These are phyloP conservation scores for Pseudonectria buxi DNA, from an alignment of 2,329 filamentous ascomycete species.

Conservation along the genomic window DNA sequence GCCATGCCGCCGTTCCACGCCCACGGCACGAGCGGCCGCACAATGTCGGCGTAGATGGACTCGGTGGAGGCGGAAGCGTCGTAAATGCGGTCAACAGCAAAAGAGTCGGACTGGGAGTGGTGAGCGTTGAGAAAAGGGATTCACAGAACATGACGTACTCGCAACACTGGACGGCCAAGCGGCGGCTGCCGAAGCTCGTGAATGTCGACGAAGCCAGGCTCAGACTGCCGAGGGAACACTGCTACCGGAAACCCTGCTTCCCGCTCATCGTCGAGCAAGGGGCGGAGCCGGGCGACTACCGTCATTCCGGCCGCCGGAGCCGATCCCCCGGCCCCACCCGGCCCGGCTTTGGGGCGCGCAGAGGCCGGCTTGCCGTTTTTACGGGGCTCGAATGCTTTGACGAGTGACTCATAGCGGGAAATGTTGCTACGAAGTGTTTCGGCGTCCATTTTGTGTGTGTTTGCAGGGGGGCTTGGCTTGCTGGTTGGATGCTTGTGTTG, in stretches of 20 bases:
- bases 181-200: slow-evolving; percentile 31
- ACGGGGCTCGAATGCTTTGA: too few relatives aligned
- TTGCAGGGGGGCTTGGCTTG: too few relatives aligned
- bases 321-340: too few relatives aligned
- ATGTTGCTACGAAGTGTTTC: too few relatives aligned
- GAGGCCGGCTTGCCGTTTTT: too few relatives aligned
- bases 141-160: slow-evolving; percentile 10
- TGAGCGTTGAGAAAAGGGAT: neutral
- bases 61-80: slow-evolving; percentile 28
- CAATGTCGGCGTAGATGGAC: slow-evolving; percentile 34
- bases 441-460: too few relatives aligned
- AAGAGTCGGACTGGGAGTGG: slow-evolving; percentile 27
- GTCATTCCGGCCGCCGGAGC: slow-evolving; percentile 23
- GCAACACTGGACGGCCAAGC: slow-evolving; percentile 25
- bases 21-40: slow-evolving; percentile 37
- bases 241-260: slow-evolving; percentile 22
- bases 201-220: slow-evolving; percentile 25
- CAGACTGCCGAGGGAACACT: slow-evolving; percentile 17
- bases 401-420: too few relatives aligned
- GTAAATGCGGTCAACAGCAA: slow-evolving; percentile 31
- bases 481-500: too few relatives aligned
- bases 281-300: slow-evolving; percentile 31
- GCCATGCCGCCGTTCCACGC: slow-evolving; percentile 40
- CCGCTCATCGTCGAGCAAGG: slow-evolving; percentile 29
- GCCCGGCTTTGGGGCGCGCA: too few relatives aligned